Conservation (phyloP, 371 early-diverging fungal genomes). For the Mortierella sp. region DNA sequence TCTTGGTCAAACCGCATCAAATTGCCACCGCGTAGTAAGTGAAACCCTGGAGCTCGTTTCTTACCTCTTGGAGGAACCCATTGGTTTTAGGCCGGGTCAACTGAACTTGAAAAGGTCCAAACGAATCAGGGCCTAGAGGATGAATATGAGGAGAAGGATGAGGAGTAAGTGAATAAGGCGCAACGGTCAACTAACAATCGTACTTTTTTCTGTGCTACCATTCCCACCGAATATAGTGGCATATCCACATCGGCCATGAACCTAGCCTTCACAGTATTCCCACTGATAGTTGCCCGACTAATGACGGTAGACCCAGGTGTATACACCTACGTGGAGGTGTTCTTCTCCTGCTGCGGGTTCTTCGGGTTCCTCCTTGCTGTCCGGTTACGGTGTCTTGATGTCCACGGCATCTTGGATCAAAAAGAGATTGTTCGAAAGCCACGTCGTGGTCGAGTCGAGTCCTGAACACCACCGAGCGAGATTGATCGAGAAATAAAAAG, state of each 20-base stretch:
- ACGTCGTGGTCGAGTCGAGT: not conserved
- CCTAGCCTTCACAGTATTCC: slow-evolving; percentile 63
- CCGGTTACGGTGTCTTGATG: slow-evolving; percentile 33
- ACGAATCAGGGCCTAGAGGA: not conserved
- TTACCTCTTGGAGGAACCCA: not conserved
- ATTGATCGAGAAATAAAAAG: too few relatives aligned
- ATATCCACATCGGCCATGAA: slow-evolving; percentile 57
- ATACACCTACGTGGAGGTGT: slow-evolving; percentile 45
- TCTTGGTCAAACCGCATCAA: slow-evolving; percentile 40
- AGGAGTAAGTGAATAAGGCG: not conserved
- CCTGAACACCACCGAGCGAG: not conserved
- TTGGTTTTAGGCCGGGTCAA: not conserved
- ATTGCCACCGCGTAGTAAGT: slow-evolving; percentile 55
- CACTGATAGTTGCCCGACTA: slow-evolving; percentile 61
- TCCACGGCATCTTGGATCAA: slow-evolving; percentile 34
- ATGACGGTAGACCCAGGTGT: slow-evolving; percentile 44
- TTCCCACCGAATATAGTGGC: slow-evolving; percentile 27
- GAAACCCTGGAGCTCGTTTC: not conserved
- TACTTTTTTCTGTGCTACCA: not conserved
- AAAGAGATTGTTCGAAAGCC: slow-evolving; percentile 29
- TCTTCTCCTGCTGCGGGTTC: slow-evolving; percentile 44
- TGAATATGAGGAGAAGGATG: not conserved
- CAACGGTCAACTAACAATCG: too few relatives aligned
- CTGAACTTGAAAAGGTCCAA: not conserved
- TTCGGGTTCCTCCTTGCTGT: slow-evolving; percentile 35